Evolutionary conservation across 306 rosid genomes (phyloP).

Genomic region (Lathyrus oleraceus): DNA sequence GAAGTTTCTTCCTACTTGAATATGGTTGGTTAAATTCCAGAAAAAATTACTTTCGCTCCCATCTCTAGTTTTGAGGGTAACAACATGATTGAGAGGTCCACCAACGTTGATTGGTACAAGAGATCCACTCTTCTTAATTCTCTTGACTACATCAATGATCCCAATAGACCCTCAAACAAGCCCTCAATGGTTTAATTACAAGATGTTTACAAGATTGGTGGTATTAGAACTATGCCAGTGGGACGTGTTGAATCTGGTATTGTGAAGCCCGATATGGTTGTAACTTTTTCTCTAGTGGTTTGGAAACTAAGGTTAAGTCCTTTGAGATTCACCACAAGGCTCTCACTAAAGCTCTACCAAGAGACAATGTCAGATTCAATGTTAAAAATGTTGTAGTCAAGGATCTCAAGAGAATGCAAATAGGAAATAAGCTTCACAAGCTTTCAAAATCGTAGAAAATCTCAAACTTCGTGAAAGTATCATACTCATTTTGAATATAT

Average conservation of each 20-base stretch:
- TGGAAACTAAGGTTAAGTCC: slow-evolving; percentile 50
- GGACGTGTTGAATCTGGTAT: slow-evolving; percentile 47
- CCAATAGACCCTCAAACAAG: slow-evolving; percentile 48
- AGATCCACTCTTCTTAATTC: slow-evolving; percentile 51
- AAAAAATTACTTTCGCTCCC: slow-evolving; percentile 53
- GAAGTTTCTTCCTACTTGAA: slow-evolving; percentile 54
- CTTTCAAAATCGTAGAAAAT: too few relatives aligned
- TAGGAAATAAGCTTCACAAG: too few relatives aligned
- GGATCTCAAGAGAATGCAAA: slow-evolving; percentile 53
- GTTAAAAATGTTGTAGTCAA: slow-evolving; percentile 49
- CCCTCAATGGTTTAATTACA: slow-evolving; percentile 44
- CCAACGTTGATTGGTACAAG: slow-evolving; percentile 57
- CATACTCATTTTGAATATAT: too few relatives aligned
- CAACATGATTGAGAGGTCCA: slow-evolving; percentile 53
- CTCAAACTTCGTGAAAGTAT: too few relatives aligned
- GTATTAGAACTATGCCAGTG: slow-evolving; percentile 45
- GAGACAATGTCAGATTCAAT: slow-evolving; percentile 47
- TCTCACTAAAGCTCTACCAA: slow-evolving; percentile 38
- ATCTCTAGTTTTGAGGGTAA: slow-evolving; percentile 56
- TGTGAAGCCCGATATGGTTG: slow-evolving; percentile 40
- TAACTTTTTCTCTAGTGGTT: slow-evolving; percentile 40
- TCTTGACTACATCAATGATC: slow-evolving; percentile 43
- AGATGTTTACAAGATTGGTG: too few relatives aligned
- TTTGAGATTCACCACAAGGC: slow-evolving; percentile 52
- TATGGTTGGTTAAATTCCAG: slow-evolving; percentile 65